Conservation (phyloP, 2,329 filamentous ascomycete genomes). For the Alternaria gaisen region DNA sequence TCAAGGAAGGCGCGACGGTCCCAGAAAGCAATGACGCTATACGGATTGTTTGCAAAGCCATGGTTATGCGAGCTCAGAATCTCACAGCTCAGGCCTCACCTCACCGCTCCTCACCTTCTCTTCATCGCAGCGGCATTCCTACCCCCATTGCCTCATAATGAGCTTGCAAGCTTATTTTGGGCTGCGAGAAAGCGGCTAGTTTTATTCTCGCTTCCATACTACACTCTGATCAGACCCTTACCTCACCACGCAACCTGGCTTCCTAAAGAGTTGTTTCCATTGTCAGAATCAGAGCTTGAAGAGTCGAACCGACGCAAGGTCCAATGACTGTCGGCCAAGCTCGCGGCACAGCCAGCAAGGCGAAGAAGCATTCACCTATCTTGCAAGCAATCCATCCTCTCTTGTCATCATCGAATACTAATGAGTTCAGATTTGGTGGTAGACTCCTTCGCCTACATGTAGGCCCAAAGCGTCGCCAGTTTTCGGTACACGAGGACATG, state of each 20-base stretch:
- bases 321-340: neutral
- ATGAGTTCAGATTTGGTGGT: neutral
- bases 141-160: fast-evolving
- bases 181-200: too few relatives aligned
- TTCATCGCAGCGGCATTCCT: fast-evolving
- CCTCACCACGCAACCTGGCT: neutral
- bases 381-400: neutral
- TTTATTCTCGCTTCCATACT: too few relatives aligned
- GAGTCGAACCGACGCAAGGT: neutral
- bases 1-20: neutral
- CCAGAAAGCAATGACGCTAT: neutral
- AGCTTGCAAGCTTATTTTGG: too few relatives aligned
- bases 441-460: neutral
- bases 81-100: neutral
- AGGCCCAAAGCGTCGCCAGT: too few relatives aligned
- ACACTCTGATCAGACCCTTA: too few relatives aligned
- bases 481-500: neutral
- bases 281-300: neutral
- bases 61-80: fast-evolving
- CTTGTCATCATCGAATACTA: neutral
- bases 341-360: neutral
- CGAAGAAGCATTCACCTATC: neutral
- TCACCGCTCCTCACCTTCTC: neutral
- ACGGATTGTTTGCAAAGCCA: neutral
- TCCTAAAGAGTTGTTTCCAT: neutral